phyloP scores from a whole-genome alignment of 2,329 filamentous ascomycete genomes.

The Diaporthe sp. region DNA sequence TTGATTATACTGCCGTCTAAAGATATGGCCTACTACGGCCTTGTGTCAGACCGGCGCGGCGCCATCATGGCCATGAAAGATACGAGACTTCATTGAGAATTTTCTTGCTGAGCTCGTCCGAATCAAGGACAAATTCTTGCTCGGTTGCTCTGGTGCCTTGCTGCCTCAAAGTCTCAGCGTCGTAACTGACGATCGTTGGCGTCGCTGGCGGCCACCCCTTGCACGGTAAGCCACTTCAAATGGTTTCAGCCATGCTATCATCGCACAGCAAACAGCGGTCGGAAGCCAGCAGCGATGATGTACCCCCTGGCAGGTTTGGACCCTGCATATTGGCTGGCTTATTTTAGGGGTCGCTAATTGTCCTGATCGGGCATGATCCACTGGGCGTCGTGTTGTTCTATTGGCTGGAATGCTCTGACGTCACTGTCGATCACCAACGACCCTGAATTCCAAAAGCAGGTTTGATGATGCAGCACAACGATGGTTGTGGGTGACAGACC shows the following conservation, averaged over 20 bases:
- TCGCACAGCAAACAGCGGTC: slow-evolving; percentile 17
- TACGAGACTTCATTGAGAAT: not conserved
- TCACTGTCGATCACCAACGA: slow-evolving; percentile 41
- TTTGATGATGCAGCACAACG: slow-evolving; percentile 28
- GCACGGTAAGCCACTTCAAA: slow-evolving; percentile 25
- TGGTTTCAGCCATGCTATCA: slow-evolving; percentile 36
- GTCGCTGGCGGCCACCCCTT: slow-evolving; percentile 5
- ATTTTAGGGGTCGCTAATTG: slow-evolving; percentile 38
- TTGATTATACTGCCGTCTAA: not conserved
- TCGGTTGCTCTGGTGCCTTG: slow-evolving; percentile 7
- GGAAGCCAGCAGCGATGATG: slow-evolving; percentile 37
- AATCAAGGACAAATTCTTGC: slow-evolving; percentile 1
- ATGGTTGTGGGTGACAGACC: not conserved
- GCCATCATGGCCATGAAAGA: not conserved
- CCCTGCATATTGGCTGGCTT: slow-evolving; percentile 44
- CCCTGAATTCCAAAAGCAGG: slow-evolving; percentile 37
- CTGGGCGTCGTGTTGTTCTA: slow-evolving; percentile 40
- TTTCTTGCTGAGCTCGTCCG: not conserved
- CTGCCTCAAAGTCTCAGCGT: slow-evolving; percentile 26
- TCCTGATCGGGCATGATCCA: slow-evolving; percentile 28
- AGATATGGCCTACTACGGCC: not conserved
- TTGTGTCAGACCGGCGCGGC: not conserved
- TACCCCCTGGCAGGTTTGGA: slow-evolving; percentile 40
- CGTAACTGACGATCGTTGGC: slow-evolving; percentile 27
- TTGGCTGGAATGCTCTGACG: slow-evolving; percentile 46